A percentile compares a stretch with the other conserved stretches of the same genome.
Conservation (phyloP, 257 asterid species). For the Solanum habrochaites region DNA sequence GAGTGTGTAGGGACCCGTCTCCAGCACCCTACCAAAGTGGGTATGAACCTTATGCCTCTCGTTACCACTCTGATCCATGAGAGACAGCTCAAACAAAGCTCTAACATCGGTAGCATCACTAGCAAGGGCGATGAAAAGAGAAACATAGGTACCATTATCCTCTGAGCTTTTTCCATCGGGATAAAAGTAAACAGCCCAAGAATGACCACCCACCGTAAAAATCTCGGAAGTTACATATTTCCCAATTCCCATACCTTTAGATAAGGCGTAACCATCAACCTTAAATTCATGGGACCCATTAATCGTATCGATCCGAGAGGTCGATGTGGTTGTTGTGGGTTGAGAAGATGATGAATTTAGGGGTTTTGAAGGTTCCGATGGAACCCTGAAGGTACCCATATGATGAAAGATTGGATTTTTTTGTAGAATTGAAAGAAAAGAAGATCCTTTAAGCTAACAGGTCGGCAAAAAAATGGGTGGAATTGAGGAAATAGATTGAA, state of each 20-base stretch:
- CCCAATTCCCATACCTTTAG: conserved; percentile 10
- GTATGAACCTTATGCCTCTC: conserved; percentile 11
- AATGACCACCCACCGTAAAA: conserved; percentile 5
- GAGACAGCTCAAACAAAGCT: conserved; percentile 11
- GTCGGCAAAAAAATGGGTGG: background rate
- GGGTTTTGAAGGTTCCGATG: conserved; percentile 2
- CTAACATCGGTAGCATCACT: conserved; percentile 13
- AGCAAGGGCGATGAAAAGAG: conserved; percentile 11
- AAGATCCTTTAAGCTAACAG: background rate
- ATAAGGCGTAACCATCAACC: background rate
- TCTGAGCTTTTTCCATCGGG: conserved; percentile 8
- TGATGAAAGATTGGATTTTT: background rate
- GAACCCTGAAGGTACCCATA: conserved; percentile 8
- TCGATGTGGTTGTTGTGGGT: conserved; percentile 7
- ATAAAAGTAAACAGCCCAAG: conserved; percentile 13
- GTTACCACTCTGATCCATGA: conserved; percentile 13
- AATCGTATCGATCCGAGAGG: background rate
- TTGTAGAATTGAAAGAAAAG: background rate
- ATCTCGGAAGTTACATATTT: background rate
- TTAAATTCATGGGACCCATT: conserved; percentile 7
- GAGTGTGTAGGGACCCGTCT: conserved; percentile 11
- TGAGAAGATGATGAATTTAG: background rate
- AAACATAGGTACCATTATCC: conserved; percentile 10
- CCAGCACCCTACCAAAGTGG: conserved; percentile 11
- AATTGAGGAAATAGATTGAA: background rate